Evolutionary conservation across 208 protist species (phyloP), one percentile per base, ranked within the genome.

Genomic region (Crithidia thermophila): DNA sequence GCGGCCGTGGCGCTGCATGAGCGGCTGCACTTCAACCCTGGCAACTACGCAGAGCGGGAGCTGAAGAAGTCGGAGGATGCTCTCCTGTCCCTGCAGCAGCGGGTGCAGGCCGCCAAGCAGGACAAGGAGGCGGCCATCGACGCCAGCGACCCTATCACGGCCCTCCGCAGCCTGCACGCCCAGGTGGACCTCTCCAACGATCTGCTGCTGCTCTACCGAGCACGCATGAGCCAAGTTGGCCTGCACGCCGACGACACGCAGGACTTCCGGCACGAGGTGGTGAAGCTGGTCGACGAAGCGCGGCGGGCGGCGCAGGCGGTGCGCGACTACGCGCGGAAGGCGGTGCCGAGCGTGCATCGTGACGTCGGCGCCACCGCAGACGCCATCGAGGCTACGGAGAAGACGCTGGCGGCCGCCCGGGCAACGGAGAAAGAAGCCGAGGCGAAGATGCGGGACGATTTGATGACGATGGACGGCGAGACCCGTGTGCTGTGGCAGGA

Each of bases 131-230:
- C 36, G 27, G 85, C 85, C 18, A 85, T 94, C 31, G 84, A 92
- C 43, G 56, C 71, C 5, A 69, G 59, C 30, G 57, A 87, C 39
- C 84, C 84, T 14, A 75, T 75, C 53, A 82, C 82, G 0, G 85
- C 86, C 4, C 75, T 94, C 40, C 76, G 77, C 43, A 78, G 75
- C 66, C 73, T 92, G 18, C 83, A 85, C 70, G 74, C 81, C 0
- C 84, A 94, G 77, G 82, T 91, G n/a, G 85, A 94, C 77, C 78
- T 91, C 63, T 87, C 79, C 9, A 94, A 94, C 65, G 88, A 94
- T 52, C 31, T 94, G 42, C 70, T 94, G 52, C 74, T 92, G 18
- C 78, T 91, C 56, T 92, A 94, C 74, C 90, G 89, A 73, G 85
- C 88, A 0, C 88, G 88, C 49, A 81, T 94, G 70, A 66, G 72